Conservation (phyloP, 2,329 filamentous ascomycete species). For the Teratosphaeria nubilosa region DNA sequence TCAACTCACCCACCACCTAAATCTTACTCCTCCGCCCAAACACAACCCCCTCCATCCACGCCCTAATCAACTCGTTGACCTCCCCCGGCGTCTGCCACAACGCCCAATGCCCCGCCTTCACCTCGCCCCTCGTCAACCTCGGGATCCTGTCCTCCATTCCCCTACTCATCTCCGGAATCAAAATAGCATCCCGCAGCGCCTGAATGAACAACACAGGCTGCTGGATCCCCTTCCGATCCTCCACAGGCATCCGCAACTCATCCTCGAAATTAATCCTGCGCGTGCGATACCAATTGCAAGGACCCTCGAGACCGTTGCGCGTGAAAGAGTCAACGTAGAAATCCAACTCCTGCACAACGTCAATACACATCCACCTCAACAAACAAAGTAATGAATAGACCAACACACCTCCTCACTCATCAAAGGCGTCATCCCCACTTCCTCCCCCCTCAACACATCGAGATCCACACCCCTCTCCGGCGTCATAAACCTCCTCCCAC, state of each 20-base stretch:
- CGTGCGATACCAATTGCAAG: constrained; percentile 61
- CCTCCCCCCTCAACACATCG: constrained; percentile 44
- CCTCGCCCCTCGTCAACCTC: constrained; percentile 54
- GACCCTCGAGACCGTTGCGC: constrained; percentile 65
- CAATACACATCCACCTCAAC: neutral
- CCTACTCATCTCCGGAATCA: constrained; percentile 60
- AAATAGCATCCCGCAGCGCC: constrained; percentile 59
- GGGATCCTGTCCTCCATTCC: constrained; percentile 62
- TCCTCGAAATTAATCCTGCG: constrained; percentile 65
- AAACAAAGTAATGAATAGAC: neutral
- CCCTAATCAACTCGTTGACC: constrained; percentile 57
- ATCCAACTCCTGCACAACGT: constrained; percentile 48
- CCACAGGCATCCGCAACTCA: constrained; percentile 40
- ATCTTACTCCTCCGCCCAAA: constrained; percentile 37
- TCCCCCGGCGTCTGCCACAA: constrained; percentile 61
- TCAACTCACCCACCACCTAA: too few relatives aligned
- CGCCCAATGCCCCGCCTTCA: constrained; percentile 72
- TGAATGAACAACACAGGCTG: constrained; percentile 62
- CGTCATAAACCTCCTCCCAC: constrained; percentile 49
- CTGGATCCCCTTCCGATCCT: constrained; percentile 10
- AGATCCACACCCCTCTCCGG: constrained; percentile 53
- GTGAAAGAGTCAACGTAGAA: constrained; percentile 65
- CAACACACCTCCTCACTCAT: constrained; percentile 48
- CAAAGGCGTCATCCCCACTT: constrained; percentile 47
- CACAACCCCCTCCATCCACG: constrained; percentile 55